Percentiles rank a stretch among this genome's conserved stretches.
These are phyloP conservation scores for Trichoderma guizhouense DNA, from an alignment of 2,329 filamentous ascomycete genomes.

Conservation along the genomic window DNA sequence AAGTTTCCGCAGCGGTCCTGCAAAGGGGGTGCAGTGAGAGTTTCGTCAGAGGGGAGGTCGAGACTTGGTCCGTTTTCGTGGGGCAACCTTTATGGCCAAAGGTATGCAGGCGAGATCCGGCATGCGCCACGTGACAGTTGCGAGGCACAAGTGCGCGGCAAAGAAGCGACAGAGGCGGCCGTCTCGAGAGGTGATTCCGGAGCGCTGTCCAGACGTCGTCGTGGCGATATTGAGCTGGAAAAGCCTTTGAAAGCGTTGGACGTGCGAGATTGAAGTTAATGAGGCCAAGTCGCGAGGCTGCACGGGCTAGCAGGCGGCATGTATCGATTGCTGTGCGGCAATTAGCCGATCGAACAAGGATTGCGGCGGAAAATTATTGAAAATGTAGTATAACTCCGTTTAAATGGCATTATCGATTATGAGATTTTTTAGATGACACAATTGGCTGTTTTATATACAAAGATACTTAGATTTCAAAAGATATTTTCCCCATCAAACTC, in stretches of 20 bases:
- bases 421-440: too few relatives aligned
- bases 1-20: neutral
- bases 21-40: neutral
- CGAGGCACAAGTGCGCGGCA: neutral
- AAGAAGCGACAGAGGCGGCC: neutral
- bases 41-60: neutral
- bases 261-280: slow-evolving; percentile 21
- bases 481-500: accelerated
- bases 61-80: slow-evolving; percentile 14
- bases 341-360: slow-evolving; percentile 6
- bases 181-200: slow-evolving; percentile 12
- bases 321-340: neutral
- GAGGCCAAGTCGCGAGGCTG: slow-evolving; percentile 22
- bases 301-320: slow-evolving; percentile 20
- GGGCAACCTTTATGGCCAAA: slow-evolving; percentile 14
- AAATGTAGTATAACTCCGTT: neutral
- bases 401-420: neutral
- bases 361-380: neutral
- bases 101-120: slow-evolving; percentile 8
- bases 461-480: accelerated
- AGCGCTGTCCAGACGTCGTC: neutral
- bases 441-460: neutral
- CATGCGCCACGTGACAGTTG: neutral
- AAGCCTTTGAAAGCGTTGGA: slow-evolving; percentile 10
- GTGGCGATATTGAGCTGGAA: neutral